Evolutionary conservation across 257 asterid species (phyloP).

Genomic region (Solanum rostratum): DNA sequence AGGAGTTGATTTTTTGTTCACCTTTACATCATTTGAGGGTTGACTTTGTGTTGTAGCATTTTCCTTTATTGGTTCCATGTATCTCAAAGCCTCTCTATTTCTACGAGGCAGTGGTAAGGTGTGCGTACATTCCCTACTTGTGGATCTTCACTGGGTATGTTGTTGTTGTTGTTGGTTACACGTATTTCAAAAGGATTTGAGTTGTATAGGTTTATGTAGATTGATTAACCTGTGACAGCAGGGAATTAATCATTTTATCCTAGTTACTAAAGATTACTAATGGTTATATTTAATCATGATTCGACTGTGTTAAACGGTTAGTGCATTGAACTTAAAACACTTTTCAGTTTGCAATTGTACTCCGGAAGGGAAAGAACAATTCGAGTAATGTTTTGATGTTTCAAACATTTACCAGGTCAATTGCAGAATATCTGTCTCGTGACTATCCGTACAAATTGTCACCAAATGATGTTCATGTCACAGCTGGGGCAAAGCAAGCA

Average conservation of each 20-base stretch:
- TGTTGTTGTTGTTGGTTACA: too few species aligned
- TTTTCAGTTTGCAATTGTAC: neutral
- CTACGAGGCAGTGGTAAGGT: too few species aligned
- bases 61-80: too few species aligned
- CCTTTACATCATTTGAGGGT: neutral
- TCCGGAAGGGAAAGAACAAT: neutral
- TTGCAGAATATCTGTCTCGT: conserved; percentile 42
- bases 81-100: too few species aligned
- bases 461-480: conserved; percentile 35
- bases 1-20: neutral
- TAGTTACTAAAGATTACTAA: neutral
- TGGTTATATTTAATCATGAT: too few species aligned
- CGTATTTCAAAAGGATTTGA: neutral
- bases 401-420: conserved; percentile 24
- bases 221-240: too few species aligned
- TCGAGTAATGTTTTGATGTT: neutral
- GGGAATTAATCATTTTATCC: neutral
- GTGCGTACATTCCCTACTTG: too few species aligned
- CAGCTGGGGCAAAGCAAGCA: conserved; percentile 62
- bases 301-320: neutral
- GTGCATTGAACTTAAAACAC: neutral
- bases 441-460: conserved; percentile 36
- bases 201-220: neutral
- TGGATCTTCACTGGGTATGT: too few species aligned
- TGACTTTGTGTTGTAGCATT: neutral